These are phyloP conservation scores for Climacium dendroides DNA, from an alignment of 225 moss, liverwort and hornwort genomes.

Conservation along the genomic window DNA sequence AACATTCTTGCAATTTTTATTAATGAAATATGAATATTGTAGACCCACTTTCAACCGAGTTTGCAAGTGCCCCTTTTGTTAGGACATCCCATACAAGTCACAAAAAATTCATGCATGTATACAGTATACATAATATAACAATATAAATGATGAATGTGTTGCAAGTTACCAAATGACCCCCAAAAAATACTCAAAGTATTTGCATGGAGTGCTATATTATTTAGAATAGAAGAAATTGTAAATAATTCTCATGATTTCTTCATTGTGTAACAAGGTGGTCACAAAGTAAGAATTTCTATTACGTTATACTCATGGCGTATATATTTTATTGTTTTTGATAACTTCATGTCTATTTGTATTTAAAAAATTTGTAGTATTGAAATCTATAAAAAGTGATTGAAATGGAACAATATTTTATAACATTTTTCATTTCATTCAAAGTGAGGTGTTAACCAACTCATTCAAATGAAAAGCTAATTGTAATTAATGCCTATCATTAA, in stretches of 20 bases:
- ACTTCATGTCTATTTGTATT: not conserved
- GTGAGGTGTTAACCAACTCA: not conserved
- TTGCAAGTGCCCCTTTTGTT: not conserved
- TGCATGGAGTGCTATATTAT: not conserved
- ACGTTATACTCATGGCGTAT: too few relatives aligned
- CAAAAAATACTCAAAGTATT: too few relatives aligned
- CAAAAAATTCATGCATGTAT: not conserved
- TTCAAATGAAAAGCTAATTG: not conserved
- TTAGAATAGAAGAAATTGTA: not conserved
- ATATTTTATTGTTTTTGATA: too few relatives aligned
- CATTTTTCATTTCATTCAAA: not conserved
- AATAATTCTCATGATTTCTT: not conserved
- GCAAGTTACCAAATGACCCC: accelerated
- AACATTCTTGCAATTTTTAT: not conserved
- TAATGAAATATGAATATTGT: not conserved
- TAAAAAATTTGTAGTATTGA: accelerated
- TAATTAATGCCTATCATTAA: not conserved
- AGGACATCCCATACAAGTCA: not conserved
- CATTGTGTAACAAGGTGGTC: not conserved
- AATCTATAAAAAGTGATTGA: not conserved
- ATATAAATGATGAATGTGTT: not conserved
- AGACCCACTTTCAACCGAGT: too few relatives aligned
- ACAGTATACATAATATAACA: not conserved
- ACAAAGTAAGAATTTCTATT: not conserved
- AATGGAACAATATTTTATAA: not conserved